Evolutionary conservation across 2,329 filamentous ascomycete species (phyloP), one percentile per base, ranked within the genome.

Genomic region (Incumbomyces lentus): DNA sequence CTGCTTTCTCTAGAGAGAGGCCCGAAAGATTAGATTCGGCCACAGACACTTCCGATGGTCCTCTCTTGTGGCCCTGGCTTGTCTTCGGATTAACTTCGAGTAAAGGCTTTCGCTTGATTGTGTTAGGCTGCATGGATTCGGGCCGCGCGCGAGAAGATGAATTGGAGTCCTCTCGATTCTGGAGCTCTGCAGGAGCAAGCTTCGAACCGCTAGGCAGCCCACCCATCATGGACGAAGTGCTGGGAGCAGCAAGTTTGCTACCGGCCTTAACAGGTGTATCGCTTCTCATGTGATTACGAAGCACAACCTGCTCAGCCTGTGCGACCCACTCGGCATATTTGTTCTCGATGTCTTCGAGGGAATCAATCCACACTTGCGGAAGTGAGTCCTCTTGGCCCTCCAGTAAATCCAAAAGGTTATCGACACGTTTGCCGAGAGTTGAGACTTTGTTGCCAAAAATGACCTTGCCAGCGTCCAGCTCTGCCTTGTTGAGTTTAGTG

Each of bases 311-410:
- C 59, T 93, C 86, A 29, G 85, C 88, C 40, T 82, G 75, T 40
- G 83, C 81, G 36, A 81, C 79, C 92, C 92, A 98, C 18, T 81
- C 75, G 6, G 80, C 78, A 63, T 90, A 95, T 26, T 81, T 76
- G 10, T 74, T 70, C 62, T 98, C 92, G 3, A 93, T 70, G 0
- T 68, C 66, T 62, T 96, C 92, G 67, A 96, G 82, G 3, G 81
- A 76, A 57, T 94, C 86, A 47, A 96, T 78, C 92, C 90, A 98
- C 22, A 70, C 63, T 34, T 93, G 84, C 0, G 92, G 92, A 8
- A 98, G 69, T 0, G 84, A 86, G 58, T 98, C 92, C 36, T 83
- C 74, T 46, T 81, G 74, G 1, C 87, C 89, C 63, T 96, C 92
- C 2, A 96, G 72, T 29, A 78, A 75, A 64, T 98, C 89, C 12